A percentile compares a stretch with the other conserved stretches of the same genome.
phyloP scores from a whole-genome alignment of 768 basidiomycete species.

The Hysterangium stoloniferum region DNA sequence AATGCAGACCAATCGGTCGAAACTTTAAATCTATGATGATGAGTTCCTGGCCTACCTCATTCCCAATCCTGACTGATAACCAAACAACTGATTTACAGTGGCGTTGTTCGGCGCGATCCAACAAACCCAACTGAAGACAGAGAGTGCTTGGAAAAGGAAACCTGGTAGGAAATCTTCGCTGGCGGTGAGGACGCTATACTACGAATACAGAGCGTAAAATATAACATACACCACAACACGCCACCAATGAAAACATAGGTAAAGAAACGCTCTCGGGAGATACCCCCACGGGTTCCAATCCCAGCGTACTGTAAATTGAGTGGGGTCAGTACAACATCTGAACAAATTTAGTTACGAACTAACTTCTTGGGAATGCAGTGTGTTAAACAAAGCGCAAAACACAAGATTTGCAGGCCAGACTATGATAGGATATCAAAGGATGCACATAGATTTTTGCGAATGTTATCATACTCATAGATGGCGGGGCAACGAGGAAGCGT shows the following conservation, averaged over 20 bases:
- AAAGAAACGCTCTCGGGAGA: conserved; percentile 56
- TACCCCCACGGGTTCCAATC: conserved; percentile 42
- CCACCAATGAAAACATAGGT: conserved; percentile 41
- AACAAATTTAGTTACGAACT: too few relatives aligned
- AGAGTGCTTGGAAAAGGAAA: conserved; percentile 54
- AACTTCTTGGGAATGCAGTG: conserved; percentile 54
- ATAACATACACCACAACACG: conserved; percentile 34
- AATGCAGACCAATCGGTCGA: conserved; percentile 21
- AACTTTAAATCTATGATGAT: conserved; percentile 15
- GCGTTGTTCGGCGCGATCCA: conserved; percentile 70
- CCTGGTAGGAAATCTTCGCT: conserved; percentile 52
- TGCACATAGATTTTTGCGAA: not conserved
- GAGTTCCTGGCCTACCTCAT: conserved; percentile 10
- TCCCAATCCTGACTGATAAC: conserved; percentile 29
- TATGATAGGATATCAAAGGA: conserved; percentile 18
- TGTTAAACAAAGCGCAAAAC: conserved; percentile 76
- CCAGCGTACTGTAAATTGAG: conserved; percentile 42
- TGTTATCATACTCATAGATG: conserved; percentile 36
- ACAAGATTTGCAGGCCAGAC: conserved; percentile 77
- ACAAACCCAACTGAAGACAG: conserved; percentile 37
- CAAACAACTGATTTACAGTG: conserved; percentile 67
- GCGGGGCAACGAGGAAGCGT: conserved; percentile 65
- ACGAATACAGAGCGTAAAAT: conserved; percentile 16
- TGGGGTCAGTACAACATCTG: too few relatives aligned
- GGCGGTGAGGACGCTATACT: too few relatives aligned